phyloP scores from a whole-genome alignment of 1,139 yeast genomes.

The Magnusiomyces fungicola region DNA sequence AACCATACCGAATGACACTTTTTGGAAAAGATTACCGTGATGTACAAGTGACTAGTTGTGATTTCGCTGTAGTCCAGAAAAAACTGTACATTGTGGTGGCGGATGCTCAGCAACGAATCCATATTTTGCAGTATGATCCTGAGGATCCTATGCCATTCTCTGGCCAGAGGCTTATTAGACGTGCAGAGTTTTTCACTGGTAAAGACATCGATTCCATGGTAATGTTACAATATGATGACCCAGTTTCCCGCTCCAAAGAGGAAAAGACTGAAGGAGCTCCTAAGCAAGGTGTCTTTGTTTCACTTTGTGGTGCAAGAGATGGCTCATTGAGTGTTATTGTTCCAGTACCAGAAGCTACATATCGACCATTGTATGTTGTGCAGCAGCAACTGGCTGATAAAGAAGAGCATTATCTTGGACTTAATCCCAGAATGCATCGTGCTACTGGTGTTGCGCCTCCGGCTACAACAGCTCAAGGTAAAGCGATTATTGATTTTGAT shows the following conservation, averaged over 20 bases:
- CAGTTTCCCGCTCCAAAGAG: constrained; percentile 20
- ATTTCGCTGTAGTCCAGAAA: constrained; percentile 64
- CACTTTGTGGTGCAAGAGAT: constrained; percentile 64
- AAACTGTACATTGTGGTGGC: constrained; percentile 62
- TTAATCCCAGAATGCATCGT: constrained; percentile 54
- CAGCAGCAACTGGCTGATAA: constrained; percentile 84
- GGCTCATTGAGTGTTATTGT: constrained; percentile 72
- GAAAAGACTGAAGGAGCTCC: constrained; percentile 3
- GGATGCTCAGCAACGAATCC: constrained; percentile 64
- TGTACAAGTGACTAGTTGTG: constrained; percentile 55
- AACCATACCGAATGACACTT: constrained; percentile 79
- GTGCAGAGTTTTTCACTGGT: constrained; percentile 65
- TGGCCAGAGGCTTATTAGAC: constrained; percentile 68
- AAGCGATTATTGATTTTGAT: constrained; percentile 24
- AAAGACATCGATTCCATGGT: constrained; percentile 53
- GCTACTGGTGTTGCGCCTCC: constrained; percentile 16
- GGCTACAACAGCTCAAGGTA: constrained; percentile 10
- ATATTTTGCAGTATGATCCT: constrained; percentile 81
- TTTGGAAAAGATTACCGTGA: constrained; percentile 68
- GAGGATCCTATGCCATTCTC: constrained; percentile 78
- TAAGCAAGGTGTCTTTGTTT: constrained; percentile 21
- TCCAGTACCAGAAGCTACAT: constrained; percentile 68
- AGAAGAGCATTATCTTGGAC: constrained; percentile 64
- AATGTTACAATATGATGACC: constrained; percentile 40
- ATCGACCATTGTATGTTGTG: constrained; percentile 73